A percentile compares a stretch with the other conserved stretches of the same genome.
Conservation (phyloP, 768 basidiomycete species). For the Ramaria rubella region DNA sequence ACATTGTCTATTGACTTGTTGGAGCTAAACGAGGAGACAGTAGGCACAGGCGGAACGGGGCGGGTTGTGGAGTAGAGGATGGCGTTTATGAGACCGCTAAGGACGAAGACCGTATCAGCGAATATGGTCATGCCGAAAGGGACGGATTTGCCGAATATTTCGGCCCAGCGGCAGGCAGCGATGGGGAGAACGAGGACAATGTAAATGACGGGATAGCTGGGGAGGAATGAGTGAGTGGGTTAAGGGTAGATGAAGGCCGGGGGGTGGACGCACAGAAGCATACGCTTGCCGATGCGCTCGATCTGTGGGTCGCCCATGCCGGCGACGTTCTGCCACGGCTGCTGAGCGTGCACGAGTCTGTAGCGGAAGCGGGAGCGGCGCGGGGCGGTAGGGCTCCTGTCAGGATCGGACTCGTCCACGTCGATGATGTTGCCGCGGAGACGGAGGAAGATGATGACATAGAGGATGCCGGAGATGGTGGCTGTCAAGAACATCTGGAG, state of each 20-base stretch:
- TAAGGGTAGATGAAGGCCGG: neutral
- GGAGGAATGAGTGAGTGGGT: neutral
- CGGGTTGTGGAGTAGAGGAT: slow-evolving; percentile 26
- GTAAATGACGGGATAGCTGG: slow-evolving; percentile 32
- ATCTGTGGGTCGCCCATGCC: slow-evolving; percentile 27
- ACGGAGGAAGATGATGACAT: slow-evolving; percentile 40
- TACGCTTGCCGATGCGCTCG: slow-evolving; percentile 40
- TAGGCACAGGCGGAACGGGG: slow-evolving; percentile 1
- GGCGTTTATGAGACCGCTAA: slow-evolving; percentile 30
- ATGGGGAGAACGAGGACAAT: slow-evolving; percentile 44
- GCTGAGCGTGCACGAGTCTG: neutral
- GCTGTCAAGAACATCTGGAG: slow-evolving; percentile 46
- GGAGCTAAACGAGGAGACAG: neutral
- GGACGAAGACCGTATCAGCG: slow-evolving; percentile 28
- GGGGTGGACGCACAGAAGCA: slow-evolving; percentile 27
- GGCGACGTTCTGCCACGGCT: slow-evolving; percentile 18
- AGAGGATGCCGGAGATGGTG: slow-evolving; percentile 37
- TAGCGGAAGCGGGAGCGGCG: neutral
- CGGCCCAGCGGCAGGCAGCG: slow-evolving; percentile 36
- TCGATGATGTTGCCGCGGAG: slow-evolving; percentile 43
- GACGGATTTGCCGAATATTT: slow-evolving; percentile 37
- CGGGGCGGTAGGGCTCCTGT: slow-evolving; percentile 24
- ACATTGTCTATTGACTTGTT: no score
- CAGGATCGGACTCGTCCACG: slow-evolving; percentile 28
- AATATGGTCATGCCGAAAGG: slow-evolving; percentile 32